Evolutionary conservation across 2,329 filamentous ascomycete species (phyloP), one percentile per base, ranked within the genome.

Genomic region (Monilinia fructicola): DNA sequence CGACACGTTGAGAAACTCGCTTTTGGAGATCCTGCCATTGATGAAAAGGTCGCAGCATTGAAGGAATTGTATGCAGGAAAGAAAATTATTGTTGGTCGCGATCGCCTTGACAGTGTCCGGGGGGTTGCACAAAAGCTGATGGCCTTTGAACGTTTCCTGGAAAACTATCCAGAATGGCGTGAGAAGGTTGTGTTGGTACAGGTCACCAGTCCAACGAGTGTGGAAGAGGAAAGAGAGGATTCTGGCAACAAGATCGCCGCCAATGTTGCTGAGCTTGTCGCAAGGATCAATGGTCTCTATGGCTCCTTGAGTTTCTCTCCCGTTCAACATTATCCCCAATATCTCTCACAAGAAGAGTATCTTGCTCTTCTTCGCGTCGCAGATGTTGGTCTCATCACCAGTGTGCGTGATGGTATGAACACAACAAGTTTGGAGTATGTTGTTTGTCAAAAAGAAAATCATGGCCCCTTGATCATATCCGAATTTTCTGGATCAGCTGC

Each of bases 321-420:
- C 0, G 92, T 98, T 26, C 92, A 96, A 77, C 93, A 98, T 78
- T 97, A 95, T 78, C 92, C 93, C 10, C 93, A 97, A 77, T 97
- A 97, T 77, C 84, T 98, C 55, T 89, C 87, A 58, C 90, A 90
- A 71, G 90, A 93, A 73, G 93, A 98, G 79, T 98, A 98, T 78
- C 96, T 97, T 78, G 93, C 94, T 4, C 85, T 98, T n/a, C 84
- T 98, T 63, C 88, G 94, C 31, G 87, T 92, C 3, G 93, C 91
- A 44, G 93, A 98, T 77, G 91, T 97, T 71, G 94, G 93, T 4
- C 83, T 98, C 61, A 97, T 98, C 78, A 97, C 95, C 9, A 97
- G 92, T 72, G 93, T 98, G 28, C 88, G 94, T 68, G 95, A 98
- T 77, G 94, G 94, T 67, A 97, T 98, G 93, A 98, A 97, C 81